These are phyloP conservation scores for Eimeria tenella DNA, from an alignment of 169 alveolate species.

Conservation along the genomic window DNA sequence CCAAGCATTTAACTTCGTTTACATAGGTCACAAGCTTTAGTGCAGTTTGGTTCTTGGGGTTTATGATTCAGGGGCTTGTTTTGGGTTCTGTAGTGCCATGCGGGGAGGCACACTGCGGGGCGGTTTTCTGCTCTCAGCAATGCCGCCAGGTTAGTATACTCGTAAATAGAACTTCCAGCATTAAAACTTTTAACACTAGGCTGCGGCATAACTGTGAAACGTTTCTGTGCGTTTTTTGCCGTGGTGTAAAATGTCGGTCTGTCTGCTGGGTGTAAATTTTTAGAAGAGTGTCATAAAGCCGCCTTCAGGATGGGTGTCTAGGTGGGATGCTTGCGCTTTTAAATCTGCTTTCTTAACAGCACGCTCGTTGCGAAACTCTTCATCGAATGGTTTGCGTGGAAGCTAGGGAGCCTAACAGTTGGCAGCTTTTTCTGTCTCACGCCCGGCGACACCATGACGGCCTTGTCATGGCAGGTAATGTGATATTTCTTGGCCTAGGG, in stretches of 20 bases:
- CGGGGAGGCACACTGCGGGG: constrained; percentile 54
- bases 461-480: constrained; percentile 35
- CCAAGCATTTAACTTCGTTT: no score
- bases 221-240: background rate
- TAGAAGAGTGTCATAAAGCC: background rate
- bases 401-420: constrained; percentile 22
- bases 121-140: constrained; percentile 46
- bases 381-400: constrained; percentile 59
- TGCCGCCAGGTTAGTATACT: constrained; percentile 40
- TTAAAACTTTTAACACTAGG: no score
- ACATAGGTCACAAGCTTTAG: background rate
- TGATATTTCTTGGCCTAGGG: background rate
- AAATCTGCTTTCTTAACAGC: background rate
- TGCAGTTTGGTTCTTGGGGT: background rate
- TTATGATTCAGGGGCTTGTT: constrained; percentile 46
- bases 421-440: constrained; percentile 27
- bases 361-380: constrained; percentile 30
- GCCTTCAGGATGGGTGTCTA: background rate
- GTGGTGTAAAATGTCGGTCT: no score
- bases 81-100: constrained; percentile 29
- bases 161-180: no score
- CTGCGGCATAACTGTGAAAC: background rate
- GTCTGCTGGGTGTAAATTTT: no score
- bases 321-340: background rate
- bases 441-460: constrained; percentile 70